Evolutionary conservation across 345 rosid species (phyloP), one percentile per base, ranked within the genome.

Genomic region (Acer campestre): DNA sequence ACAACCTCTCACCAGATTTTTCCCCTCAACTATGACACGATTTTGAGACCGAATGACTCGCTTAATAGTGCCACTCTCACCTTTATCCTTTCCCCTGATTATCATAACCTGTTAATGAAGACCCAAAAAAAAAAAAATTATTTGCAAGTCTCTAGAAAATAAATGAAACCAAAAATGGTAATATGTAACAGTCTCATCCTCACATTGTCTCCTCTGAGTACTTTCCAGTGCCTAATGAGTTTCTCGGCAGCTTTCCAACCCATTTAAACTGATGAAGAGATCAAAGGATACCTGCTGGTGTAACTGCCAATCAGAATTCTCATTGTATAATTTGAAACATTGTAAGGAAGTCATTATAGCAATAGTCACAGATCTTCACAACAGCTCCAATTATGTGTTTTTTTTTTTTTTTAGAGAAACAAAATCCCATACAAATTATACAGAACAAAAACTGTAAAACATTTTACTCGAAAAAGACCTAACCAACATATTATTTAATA

Each of bases 221-320:
- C 55, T 87, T 91, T 96, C 99, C 99, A 96, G 86, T 96, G 95
- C 86, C 92, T 87, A 75, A 96, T 92, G 59, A 96, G 97, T 75
- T 92, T 96, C 88, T 94, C 95, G 65, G 99, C 99, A 38, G 99
- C 98, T 85, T 96, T 94, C 99, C 97, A 96, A 75, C 98, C 99
- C 98, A 96, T 95, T 76, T 17, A 55, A 55, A 29, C 55, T 53
- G 10, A 35, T 46, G 53, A 42, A 31, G 71, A 7, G 48, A 65
- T 75, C 62, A 55, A 25, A 61, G 38, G 55, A 20, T 18, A 62
- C 68, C 74, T 53, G 53, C 65, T 22, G 5, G 49, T 31, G 6
- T 75, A 51, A 10, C 13, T 11, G 61, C 51, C 64, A 51, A 75
- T 51, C 78, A 53, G 51, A 70, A 35, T n/a, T 63, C 53, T 27